These are phyloP conservation scores for Quercus bicolor DNA, from an alignment of 306 rosid species.

Conservation along the genomic window DNA sequence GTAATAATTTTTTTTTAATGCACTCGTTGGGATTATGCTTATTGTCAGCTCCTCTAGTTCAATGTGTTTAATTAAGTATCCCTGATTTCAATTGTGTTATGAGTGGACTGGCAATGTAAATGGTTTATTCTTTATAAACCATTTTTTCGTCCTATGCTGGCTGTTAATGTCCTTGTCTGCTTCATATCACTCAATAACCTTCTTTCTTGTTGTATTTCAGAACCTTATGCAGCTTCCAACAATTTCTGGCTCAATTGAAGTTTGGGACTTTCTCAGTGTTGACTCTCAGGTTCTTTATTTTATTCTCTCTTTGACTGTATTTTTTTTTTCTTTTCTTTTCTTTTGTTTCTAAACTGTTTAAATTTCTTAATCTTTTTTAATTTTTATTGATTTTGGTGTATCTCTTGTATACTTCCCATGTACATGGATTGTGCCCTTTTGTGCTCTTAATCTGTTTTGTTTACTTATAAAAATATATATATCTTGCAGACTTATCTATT, in stretches of 20 bases:
- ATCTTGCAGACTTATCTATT: conserved; percentile 82
- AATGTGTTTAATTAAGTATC: neutral
- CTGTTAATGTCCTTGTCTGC: conserved; percentile 3
- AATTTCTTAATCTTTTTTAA: neutral
- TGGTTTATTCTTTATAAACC: conserved; percentile 9
- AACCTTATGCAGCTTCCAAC: conserved; percentile 87
- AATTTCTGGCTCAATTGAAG: conserved; percentile 96
- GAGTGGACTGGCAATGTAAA: conserved; percentile 6
- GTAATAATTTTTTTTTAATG: too few relatives aligned
- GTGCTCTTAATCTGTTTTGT: too few relatives aligned
- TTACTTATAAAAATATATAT: neutral
- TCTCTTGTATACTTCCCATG: neutral
- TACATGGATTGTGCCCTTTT: too few relatives aligned
- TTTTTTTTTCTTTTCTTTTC: neutral
- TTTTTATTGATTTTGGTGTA: neutral
- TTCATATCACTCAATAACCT: conserved; percentile 23
- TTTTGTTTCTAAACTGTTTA: neutral
- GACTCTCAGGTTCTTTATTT: conserved; percentile 82
- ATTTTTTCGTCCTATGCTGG: conserved; percentile 19
- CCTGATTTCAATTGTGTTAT: conserved; percentile 8
- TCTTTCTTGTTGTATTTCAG: conserved; percentile 45
- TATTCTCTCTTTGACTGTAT: conserved; percentile 12
- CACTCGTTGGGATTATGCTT: neutral
- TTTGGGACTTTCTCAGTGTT: conserved; percentile 98
- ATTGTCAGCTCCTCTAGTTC: neutral